Conservation (phyloP, 805 yeast species). For the Barnettozyma sucrosica region DNA sequence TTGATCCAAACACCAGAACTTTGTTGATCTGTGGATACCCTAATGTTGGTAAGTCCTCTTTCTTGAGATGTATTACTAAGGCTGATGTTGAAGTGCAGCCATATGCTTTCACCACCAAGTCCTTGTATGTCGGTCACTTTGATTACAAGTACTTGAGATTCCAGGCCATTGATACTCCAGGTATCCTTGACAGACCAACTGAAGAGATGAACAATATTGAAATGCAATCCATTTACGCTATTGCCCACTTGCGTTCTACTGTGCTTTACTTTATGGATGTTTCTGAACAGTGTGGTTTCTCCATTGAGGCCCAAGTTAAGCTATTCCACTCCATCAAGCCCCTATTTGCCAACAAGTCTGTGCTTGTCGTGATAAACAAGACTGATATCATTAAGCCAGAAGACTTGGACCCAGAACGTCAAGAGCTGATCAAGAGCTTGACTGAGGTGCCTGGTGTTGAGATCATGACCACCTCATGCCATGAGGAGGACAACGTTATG, state of each 20-base stretch:
- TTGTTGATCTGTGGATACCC: slow-evolving; percentile 97
- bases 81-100: slow-evolving; percentile 99
- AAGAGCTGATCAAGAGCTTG: slow-evolving; percentile 62
- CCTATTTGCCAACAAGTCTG: slow-evolving; percentile 92
- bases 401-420: slow-evolving; percentile 74
- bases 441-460: slow-evolving; percentile 74
- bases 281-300: slow-evolving; percentile 98
- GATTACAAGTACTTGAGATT: slow-evolving; percentile 96
- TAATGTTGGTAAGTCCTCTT: slow-evolving; percentile 97
- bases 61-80: slow-evolving; percentile 86
- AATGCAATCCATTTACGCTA: slow-evolving; percentile 98
- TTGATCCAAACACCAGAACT: slow-evolving; percentile 98
- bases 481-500: slow-evolving; percentile 92
- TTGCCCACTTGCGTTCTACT: slow-evolving; percentile 96
- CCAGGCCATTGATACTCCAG: slow-evolving; percentile 99
- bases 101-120: slow-evolving; percentile 97
- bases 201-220: slow-evolving; percentile 99
- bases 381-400: slow-evolving; percentile 83
- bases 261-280: slow-evolving; percentile 97
- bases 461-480: slow-evolving; percentile 88
- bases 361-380: slow-evolving; percentile 92
- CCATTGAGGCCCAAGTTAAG: slow-evolving; percentile 95
- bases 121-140: slow-evolving; percentile 96
- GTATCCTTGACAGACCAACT: slow-evolving; percentile 96
- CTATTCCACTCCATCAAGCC: slow-evolving; percentile 96